A percentile compares a stretch with the other conserved stretches of the same genome.
Conservation (phyloP, 768 basidiomycete genomes). For the Leccinum aurantiacum region DNA sequence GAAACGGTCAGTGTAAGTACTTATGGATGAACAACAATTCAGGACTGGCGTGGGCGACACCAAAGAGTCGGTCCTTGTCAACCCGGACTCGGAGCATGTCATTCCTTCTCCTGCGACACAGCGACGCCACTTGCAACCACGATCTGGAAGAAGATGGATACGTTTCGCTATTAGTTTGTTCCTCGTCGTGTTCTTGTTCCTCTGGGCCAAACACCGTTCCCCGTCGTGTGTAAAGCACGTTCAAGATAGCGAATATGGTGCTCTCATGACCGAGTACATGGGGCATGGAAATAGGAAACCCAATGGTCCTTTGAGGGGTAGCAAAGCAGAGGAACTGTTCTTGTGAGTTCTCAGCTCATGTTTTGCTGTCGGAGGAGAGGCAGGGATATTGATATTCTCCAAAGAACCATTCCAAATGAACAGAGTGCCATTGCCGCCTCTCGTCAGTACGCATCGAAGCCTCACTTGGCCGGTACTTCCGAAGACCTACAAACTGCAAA, state of each 20-base stretch:
- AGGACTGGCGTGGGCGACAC: background rate
- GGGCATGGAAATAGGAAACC: constrained; percentile 15
- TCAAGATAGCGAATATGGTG: constrained; percentile 14
- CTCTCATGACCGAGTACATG: constrained; percentile 20
- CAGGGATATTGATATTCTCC: background rate
- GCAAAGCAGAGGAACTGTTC: constrained; percentile 44
- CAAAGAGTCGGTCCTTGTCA: constrained; percentile 1
- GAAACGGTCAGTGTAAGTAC: background rate
- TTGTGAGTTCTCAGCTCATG: constrained; percentile 34
- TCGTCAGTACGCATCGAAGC: constrained; percentile 49
- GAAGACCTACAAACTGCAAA: constrained; percentile 58
- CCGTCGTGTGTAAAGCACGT: background rate
- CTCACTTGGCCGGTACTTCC: constrained; percentile 61
- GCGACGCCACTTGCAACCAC: background rate
- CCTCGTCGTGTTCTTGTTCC: constrained; percentile 14
- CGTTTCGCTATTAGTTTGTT: constrained; percentile 7
- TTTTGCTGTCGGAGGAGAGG: background rate
- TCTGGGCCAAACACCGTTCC: constrained; percentile 14
- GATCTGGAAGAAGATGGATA: constrained; percentile 15
- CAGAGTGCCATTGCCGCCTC: constrained; percentile 52
- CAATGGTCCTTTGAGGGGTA: constrained; percentile 30
- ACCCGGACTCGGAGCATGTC: background rate
- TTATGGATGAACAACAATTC: constrained; percentile 23
- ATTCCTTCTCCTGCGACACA: constrained; percentile 24
- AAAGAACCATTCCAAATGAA: constrained; percentile 51